A percentile compares a stretch with the other conserved stretches of the same genome.
These are phyloP conservation scores for Phytomonas sp. DNA, from an alignment of 208 protist genomes.

Conservation along the genomic window DNA sequence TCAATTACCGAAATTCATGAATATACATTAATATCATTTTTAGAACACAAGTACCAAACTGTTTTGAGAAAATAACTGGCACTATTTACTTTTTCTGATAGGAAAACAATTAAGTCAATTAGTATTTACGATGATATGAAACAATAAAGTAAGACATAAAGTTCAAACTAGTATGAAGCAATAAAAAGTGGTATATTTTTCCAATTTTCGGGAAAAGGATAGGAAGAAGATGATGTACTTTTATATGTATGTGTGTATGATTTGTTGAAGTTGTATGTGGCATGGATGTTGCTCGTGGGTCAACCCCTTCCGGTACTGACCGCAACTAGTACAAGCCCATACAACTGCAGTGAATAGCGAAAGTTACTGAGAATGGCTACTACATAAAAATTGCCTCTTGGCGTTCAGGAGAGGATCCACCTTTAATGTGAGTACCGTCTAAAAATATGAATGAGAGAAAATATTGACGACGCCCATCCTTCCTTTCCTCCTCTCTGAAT, in stretches of 20 bases:
- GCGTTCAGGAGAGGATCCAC: background rate
- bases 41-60: background rate
- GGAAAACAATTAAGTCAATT: background rate
- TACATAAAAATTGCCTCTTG: background rate
- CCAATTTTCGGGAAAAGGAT: background rate
- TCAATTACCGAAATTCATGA: no score
- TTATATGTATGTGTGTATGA: no score
- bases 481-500: no score
- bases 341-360: background rate
- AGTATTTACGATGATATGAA: background rate
- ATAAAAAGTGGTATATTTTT: background rate
- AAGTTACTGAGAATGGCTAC: background rate
- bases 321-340: background rate
- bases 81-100: background rate
- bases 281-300: background rate
- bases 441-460: no score
- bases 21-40: no score
- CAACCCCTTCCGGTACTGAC: background rate
- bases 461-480: no score
- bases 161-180: background rate
- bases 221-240: no score
- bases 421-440: background rate
- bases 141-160: background rate
- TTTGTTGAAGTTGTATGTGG: background rate
- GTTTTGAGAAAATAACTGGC: background rate